Evolutionary conservation across 2,329 filamentous ascomycete genomes (phyloP).

Genomic region (Salinomyces thailandicus): DNA sequence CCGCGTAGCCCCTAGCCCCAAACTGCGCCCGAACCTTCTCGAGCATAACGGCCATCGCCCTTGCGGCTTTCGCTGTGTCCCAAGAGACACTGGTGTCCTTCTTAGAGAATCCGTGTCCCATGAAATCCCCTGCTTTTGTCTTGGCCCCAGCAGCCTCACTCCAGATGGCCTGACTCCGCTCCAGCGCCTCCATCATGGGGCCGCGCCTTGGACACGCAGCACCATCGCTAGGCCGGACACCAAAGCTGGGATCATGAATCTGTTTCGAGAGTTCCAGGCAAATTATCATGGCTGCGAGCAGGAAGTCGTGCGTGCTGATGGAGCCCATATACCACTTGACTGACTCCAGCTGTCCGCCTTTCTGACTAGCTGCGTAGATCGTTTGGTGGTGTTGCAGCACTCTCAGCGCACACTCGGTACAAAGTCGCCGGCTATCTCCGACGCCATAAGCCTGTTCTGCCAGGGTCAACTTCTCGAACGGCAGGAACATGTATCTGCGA

Average conservation of each 20-base stretch:
- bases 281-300: slow-evolving; percentile 40
- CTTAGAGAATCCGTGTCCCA: slow-evolving; percentile 5
- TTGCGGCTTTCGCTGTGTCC: slow-evolving; percentile 23
- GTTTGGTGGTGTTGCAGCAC: slow-evolving; percentile 41
- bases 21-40: slow-evolving; percentile 20
- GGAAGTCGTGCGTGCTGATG: slow-evolving; percentile 37
- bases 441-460: slow-evolving; percentile 25
- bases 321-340: slow-evolving; percentile 39
- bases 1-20: not conserved
- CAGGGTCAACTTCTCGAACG: slow-evolving; percentile 16
- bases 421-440: slow-evolving; percentile 29
- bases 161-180: slow-evolving; percentile 26
- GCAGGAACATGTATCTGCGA: slow-evolving; percentile 38
- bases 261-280: slow-evolving; percentile 34
- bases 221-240: slow-evolving; percentile 7
- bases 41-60: slow-evolving; percentile 25
- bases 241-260: slow-evolving; percentile 11
- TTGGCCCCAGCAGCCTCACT: slow-evolving; percentile 10
- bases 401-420: slow-evolving; percentile 38
- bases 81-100: slow-evolving; percentile 16
- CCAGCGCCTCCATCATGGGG: slow-evolving; percentile 22
- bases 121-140: slow-evolving; percentile 6
- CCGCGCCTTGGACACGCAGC: slow-evolving; percentile 16
- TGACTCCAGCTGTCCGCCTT: slow-evolving; percentile 33
- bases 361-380: slow-evolving; percentile 39